Percentiles rank a stretch among this genome's conserved stretches.
Conservation (phyloP, 2,329 filamentous ascomycete species). For the Paraphaeosphaeria sporulosa region DNA sequence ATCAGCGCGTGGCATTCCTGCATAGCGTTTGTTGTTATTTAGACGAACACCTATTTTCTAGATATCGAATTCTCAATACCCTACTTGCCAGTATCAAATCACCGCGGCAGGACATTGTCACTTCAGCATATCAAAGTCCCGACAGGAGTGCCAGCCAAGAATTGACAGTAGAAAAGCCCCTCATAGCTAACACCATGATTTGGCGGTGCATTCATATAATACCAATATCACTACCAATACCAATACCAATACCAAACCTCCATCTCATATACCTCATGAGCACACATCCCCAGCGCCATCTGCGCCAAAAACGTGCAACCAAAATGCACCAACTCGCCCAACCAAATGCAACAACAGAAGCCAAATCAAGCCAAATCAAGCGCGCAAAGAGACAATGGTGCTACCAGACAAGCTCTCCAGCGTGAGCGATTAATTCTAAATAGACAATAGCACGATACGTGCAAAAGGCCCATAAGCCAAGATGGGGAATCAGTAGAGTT, state of each 20-base stretch:
- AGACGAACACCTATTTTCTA: too few species aligned
- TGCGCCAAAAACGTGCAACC: not conserved
- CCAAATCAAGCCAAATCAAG: slow-evolving; percentile 3
- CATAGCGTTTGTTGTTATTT: not conserved
- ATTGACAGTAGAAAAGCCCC: too few species aligned
- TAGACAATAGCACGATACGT: not conserved
- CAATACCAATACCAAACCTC: not conserved
- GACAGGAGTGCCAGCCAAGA: too few species aligned
- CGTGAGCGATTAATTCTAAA: slow-evolving; percentile 44
- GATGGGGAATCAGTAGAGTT: slow-evolving; percentile 19
- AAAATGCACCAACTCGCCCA: not conserved
- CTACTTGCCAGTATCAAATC: too few species aligned
- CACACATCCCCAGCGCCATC: not conserved
- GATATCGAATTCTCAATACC: too few species aligned
- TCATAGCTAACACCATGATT: too few species aligned
- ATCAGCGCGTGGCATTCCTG: slow-evolving; percentile 2
- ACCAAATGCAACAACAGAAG: not conserved
- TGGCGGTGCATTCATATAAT: too few species aligned
- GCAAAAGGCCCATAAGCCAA: slow-evolving; percentile 22
- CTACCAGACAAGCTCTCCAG: slow-evolving; percentile 21
- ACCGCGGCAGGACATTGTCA: too few species aligned
- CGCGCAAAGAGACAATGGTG: not conserved
- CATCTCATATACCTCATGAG: not conserved
- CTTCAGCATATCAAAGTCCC: too few species aligned
- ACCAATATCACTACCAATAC: too few species aligned